phyloP scores from a whole-genome alignment of 148 eudicot species.

The Nepenthes mirabilis region DNA sequence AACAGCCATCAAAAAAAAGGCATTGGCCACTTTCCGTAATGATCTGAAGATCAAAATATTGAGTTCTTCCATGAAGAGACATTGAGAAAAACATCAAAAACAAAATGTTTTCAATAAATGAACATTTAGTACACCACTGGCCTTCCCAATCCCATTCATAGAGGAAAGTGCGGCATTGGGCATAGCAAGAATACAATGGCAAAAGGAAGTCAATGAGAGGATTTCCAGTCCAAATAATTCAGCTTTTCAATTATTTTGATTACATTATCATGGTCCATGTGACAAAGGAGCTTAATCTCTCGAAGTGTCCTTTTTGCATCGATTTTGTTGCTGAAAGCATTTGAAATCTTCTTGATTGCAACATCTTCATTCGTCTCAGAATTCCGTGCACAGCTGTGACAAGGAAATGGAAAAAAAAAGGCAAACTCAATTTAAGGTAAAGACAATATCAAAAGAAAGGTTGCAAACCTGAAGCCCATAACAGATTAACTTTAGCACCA shows the following conservation, averaged over 20 bases:
- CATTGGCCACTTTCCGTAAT: neutral
- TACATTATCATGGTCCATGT: conserved; percentile 97
- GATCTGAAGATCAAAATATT: no score
- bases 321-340: conserved; percentile 80
- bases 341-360: conserved; percentile 82
- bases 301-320: conserved; percentile 89
- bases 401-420: neutral
- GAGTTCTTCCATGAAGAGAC: no score
- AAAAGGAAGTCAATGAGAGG: neutral
- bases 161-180: neutral
- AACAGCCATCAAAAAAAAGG: neutral
- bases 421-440: neutral
- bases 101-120: no score
- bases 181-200: neutral
- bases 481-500: no score
- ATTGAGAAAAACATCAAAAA: no score
- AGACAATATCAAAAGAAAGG: neutral
- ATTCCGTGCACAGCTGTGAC: conserved; percentile 69
- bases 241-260: neutral
- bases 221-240: neutral
- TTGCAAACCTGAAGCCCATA: no score
- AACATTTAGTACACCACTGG: no score
- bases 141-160: no score
- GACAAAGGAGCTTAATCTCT: conserved; percentile 84
- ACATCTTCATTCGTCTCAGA: conserved; percentile 78